Evolutionary conservation across 78 protist genomes (phyloP).

Genomic region (Dictyostelium firmibasis): DNA sequence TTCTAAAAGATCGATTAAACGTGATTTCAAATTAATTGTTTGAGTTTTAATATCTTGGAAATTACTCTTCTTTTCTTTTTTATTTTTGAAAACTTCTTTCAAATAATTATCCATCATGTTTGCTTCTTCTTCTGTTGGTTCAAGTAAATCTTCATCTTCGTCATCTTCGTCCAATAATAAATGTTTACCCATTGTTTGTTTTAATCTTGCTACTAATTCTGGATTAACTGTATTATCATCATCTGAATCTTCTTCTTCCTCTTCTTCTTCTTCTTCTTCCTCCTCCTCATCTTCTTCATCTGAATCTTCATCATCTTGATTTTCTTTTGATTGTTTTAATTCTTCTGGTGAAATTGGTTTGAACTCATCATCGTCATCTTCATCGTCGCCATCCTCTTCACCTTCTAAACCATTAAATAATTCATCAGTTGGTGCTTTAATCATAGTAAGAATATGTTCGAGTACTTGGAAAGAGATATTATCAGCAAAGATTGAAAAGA

Average conservation of each 20-base stretch:
- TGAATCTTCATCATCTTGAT: constrained; percentile 6
- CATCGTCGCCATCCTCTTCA: constrained; percentile 30
- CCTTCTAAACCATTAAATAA: constrained; percentile 40
- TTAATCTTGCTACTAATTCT: constrained; percentile 71
- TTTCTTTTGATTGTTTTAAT: constrained; percentile 19
- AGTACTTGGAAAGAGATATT: constrained; percentile 50
- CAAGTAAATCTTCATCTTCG: constrained; percentile 31
- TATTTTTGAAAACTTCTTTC: constrained; percentile 32
- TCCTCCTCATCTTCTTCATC: constrained; percentile 51
- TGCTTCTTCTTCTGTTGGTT: constrained; percentile 56
- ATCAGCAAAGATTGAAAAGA: constrained; percentile 49
- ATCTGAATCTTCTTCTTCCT: neutral
- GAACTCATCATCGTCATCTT: constrained; percentile 11
- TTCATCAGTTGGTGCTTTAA: constrained; percentile 59
- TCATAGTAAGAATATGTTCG: constrained; percentile 52
- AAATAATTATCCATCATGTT: constrained; percentile 33
- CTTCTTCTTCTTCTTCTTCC: constrained; percentile 32
- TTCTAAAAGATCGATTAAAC: constrained; percentile 63
- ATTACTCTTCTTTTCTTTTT: constrained; percentile 42
- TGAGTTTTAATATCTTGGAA: constrained; percentile 35
- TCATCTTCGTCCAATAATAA: constrained; percentile 42
- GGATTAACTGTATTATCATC: constrained; percentile 55
- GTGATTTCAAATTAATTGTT: constrained; percentile 56
- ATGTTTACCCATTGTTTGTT: constrained; percentile 38
- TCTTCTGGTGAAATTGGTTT: constrained; percentile 29